Evolutionary conservation across 2,329 filamentous ascomycete genomes (phyloP), one percentile per base, ranked within the genome.

Genomic region (Nemania abortiva): DNA sequence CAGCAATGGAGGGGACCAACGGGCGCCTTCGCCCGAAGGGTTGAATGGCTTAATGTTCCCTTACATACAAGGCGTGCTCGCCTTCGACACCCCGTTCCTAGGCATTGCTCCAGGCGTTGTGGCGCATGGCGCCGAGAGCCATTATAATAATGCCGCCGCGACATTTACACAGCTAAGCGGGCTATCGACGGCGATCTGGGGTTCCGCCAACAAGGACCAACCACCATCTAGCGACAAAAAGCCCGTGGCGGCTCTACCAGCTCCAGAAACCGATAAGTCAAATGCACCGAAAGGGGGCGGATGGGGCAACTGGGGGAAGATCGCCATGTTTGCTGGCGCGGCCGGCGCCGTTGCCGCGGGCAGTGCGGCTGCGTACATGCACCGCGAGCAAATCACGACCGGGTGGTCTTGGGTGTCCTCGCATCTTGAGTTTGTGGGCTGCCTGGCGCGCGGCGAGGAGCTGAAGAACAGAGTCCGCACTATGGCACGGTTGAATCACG

Each of bases 1-100:
- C 9, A 78, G 79, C 20, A 78, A 76, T n/a, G 39, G 39, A 56
- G 58, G 34, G 9, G 20, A 15, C n/a, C 18, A 47, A 20, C 31
- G 34, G 37, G 11, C 50, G 13, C 45, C 56, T 18, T 60, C 70
- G 18, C 57, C 61, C 0, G 47, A 52, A 22, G 62, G 56, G 39
- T 82, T 88, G 68, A 91, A 87, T 75, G 81, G 82, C 37, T 89
- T 97, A 79, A 95, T 98, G 91, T 98, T 98, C 79, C 95, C 95
- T 1, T 95, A 94, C 80, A 90, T 98, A 72, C 92, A 95, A 81
- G 95, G 92, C 73, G 89, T 98, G 29, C 87, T 98, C 56, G 93
- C 95, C 59, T 97, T 98, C 79, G 95, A 98, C 81, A 99, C 96
- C 0, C 96, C 96, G 0, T 99, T 92, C 79, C 87, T 96, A 1